Evolutionary conservation across 2,329 filamentous ascomycete genomes (phyloP).

Genomic region (Ceratocystis variospora): DNA sequence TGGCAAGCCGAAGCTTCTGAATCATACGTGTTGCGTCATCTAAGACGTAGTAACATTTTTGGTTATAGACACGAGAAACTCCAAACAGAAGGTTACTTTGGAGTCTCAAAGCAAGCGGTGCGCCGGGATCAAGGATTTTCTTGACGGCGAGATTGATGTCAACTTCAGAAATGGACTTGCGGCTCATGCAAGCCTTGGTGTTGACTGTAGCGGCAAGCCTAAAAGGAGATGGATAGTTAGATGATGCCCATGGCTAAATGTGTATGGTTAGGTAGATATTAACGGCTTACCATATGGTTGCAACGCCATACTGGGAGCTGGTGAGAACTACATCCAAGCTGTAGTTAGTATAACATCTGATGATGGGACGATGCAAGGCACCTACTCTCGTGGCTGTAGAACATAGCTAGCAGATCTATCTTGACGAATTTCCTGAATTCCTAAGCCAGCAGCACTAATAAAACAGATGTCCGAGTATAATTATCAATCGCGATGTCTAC

Average conservation of each 20-base stretch:
- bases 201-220: slow-evolving; percentile 91
- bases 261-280: neutral
- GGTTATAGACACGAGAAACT: slow-evolving; percentile 68
- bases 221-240: slow-evolving; percentile 16
- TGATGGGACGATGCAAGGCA: slow-evolving; percentile 16
- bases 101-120: slow-evolving; percentile 76
- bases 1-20: slow-evolving; percentile 31
- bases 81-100: slow-evolving; percentile 83
- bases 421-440: neutral
- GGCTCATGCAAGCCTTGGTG: slow-evolving; percentile 58
- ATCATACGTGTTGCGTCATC: slow-evolving; percentile 53
- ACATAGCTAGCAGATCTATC: slow-evolving; percentile 44
- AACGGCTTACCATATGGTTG: slow-evolving; percentile 69
- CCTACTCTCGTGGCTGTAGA: slow-evolving; percentile 90
- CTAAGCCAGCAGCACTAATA: neutral
- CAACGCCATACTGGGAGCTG: slow-evolving; percentile 76
- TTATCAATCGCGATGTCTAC: neutral
- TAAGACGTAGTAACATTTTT: slow-evolving; percentile 79
- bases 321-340: slow-evolving; percentile 50
- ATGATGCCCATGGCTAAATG: neutral
- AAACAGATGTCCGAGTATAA: neutral
- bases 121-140: slow-evolving; percentile 68
- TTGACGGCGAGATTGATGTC: slow-evolving; percentile 75
- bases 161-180: slow-evolving; percentile 79
- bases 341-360: slow-evolving; percentile 22